Evolutionary conservation across 2,329 filamentous ascomycete species (phyloP), one percentile per base, ranked within the genome.

Genomic region (Talaromyces sp.): DNA sequence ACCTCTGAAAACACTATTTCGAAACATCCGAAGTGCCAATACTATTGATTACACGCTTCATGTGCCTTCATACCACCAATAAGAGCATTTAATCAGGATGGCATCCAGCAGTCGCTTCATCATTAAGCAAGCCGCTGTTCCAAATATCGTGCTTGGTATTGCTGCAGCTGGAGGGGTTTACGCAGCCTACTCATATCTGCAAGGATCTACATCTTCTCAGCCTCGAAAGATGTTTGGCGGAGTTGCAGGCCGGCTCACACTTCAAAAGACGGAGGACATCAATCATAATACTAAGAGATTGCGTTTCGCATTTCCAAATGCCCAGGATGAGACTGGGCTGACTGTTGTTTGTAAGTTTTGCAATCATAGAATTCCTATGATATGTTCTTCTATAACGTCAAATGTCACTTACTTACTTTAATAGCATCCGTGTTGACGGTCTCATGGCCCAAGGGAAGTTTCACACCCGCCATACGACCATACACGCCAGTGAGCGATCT

Each of bases 401-500:
- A 31, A 5, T 14, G 3, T 52, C 22, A 31, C 16, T 31, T 27
- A 54, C 14, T 2, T 27, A 57, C 27, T 22, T 37, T 3, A 16
- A 45, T 62, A 84, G 82, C 79, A 76, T 83, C 89, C 2, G 77
- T 91, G 2, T 79, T 91, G 43, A 88, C 87, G 1, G 73, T 86
- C 45, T 84, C 87, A 2, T 85, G 85, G 68, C 87, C 88, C 0
- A 75, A 83, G 11, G 86, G 85, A 7, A 74, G 80, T 58, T 85
- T 82, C 79, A 72, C 87, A 3, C 89, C 89, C 0, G 84, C 85
- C 1, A 74, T 88, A 11, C 80, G 89, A 49, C 89, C 89, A 0
- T 91, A 91, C 69, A 90, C 88, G 0, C 89, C 89, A 0, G 79
- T 89, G 60, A 87, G 81, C 68, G 75, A 81, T 49, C 76, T 81